Evolutionary conservation across 495 filamentous ascomycete genomes (phyloP).

Genomic region (Penicillium canariense): DNA sequence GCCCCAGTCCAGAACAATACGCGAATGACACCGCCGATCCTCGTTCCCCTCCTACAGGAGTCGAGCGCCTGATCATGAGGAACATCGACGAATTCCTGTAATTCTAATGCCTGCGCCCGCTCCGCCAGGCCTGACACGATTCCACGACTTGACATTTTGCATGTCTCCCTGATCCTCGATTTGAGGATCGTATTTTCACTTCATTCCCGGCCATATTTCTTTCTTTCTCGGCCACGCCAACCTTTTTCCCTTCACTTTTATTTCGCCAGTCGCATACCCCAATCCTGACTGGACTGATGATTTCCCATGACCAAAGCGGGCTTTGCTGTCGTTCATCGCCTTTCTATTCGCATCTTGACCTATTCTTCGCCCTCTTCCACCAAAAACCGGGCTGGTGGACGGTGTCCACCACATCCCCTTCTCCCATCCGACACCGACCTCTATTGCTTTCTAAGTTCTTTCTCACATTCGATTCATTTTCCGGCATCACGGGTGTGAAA

Average conservation of each 20-base stretch:
- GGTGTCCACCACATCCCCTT: not conserved
- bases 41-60: conserved; percentile 46
- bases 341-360: conserved; percentile 11
- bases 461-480: conserved; percentile 7
- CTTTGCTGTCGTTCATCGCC: conserved; percentile 44
- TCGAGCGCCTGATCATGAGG: conserved; percentile 50
- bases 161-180: conserved; percentile 22
- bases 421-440: not conserved
- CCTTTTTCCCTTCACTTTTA: conserved; percentile 17
- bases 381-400: not conserved
- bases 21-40: conserved; percentile 41
- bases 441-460: not conserved
- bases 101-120: conserved; percentile 16
- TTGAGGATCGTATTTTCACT: conserved; percentile 17
- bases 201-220: conserved; percentile 4
- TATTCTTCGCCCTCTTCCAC: not conserved
- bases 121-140: conserved; percentile 29
- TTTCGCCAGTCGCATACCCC: conserved; percentile 23
- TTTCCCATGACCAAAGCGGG: conserved; percentile 49
- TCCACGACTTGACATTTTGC: conserved; percentile 32
- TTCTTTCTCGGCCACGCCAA: conserved; percentile 2
- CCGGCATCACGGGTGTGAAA: conserved; percentile 12
- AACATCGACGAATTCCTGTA: conserved; percentile 54
- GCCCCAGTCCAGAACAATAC: conserved; percentile 24
- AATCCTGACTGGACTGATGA: conserved; percentile 31